A percentile compares a stretch with the other conserved stretches of the same genome.
Evolutionary conservation across 768 basidiomycete genomes (phyloP).

Genomic region (Goffeauzyma gilvescens): DNA sequence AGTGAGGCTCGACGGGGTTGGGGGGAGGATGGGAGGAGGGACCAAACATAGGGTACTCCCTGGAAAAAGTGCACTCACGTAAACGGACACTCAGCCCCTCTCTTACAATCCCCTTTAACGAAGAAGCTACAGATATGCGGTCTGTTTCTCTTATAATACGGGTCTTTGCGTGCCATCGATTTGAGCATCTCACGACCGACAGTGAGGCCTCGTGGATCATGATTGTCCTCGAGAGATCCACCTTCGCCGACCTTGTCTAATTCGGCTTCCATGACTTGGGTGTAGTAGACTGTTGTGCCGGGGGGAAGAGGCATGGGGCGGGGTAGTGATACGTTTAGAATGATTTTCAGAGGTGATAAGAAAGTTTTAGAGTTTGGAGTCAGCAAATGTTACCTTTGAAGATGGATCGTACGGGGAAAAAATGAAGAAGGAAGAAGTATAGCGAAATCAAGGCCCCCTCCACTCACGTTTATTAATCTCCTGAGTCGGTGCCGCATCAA

Average conservation of each 20-base stretch:
- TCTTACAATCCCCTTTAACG: slow-evolving; percentile 80
- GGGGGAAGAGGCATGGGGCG: background rate
- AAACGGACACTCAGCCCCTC: slow-evolving; percentile 84
- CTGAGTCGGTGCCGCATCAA: slow-evolving; percentile 74
- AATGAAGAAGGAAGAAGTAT: slow-evolving; percentile 77
- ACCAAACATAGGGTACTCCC: too few species aligned
- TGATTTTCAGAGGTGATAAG: background rate
- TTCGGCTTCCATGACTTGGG: slow-evolving; percentile 32
- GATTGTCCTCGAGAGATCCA: too few species aligned
- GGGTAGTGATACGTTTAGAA: background rate
- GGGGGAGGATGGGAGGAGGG: too few species aligned
- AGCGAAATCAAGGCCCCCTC: too few species aligned
- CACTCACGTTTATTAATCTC: slow-evolving; percentile 87
- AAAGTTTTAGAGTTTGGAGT: slow-evolving; percentile 39
- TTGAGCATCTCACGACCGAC: slow-evolving; percentile 99
- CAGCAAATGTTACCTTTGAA: background rate
- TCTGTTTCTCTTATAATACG: slow-evolving; percentile 89
- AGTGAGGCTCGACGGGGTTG: too few species aligned
- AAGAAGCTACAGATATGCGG: slow-evolving; percentile 91
- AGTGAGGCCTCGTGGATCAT: too few species aligned
- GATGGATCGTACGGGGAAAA: slow-evolving; percentile 17
- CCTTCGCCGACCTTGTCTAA: too few species aligned
- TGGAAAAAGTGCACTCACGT: slow-evolving; percentile 37
- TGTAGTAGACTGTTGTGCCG: slow-evolving; percentile 25
- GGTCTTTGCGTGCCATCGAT: slow-evolving; percentile 79